These are phyloP conservation scores for Colletotrichum falcatum DNA, from an alignment of 2,329 filamentous ascomycete species.

Conservation along the genomic window DNA sequence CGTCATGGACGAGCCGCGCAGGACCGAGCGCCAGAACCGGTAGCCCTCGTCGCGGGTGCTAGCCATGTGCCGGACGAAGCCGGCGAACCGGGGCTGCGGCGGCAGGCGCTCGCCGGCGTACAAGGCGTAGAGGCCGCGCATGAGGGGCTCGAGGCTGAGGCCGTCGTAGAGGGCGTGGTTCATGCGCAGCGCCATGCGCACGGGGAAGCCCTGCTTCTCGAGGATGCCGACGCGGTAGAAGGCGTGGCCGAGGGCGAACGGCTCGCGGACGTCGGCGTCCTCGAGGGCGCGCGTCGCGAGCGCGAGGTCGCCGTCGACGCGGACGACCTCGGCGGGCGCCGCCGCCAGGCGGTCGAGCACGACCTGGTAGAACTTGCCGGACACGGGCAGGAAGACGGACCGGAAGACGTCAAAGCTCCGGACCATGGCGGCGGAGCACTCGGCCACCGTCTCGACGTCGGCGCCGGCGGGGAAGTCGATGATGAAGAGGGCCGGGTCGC, in stretches of 20 bases:
- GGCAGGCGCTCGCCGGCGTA: conserved; percentile 38
- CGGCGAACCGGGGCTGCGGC: conserved; percentile 38
- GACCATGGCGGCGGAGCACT: conserved; percentile 24
- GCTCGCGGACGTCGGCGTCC: conserved; percentile 5
- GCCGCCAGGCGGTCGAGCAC: conserved; percentile 24
- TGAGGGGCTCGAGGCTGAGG: conserved; percentile 41
- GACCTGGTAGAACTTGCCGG: conserved; percentile 31
- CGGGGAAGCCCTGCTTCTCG: conserved; percentile 12
- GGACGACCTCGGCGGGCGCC: conserved; percentile 26
- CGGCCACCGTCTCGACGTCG: not conserved
- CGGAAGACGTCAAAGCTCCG: conserved; percentile 39
- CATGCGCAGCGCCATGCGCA: conserved; percentile 39
- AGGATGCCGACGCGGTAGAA: conserved; percentile 35
- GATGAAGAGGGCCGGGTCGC: conserved; percentile 18
- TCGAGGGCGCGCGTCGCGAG: not conserved
- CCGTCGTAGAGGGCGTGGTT: conserved; percentile 46
- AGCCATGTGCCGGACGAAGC: conserved; percentile 40
- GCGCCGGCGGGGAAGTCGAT: conserved; percentile 33
- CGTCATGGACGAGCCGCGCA: conserved; percentile 26
- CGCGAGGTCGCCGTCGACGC: not conserved
- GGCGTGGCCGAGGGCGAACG: conserved; percentile 15
- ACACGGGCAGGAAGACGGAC: conserved; percentile 26
- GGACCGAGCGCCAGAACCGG: conserved; percentile 32
- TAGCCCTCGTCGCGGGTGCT: conserved; percentile 20
- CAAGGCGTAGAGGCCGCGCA: conserved; percentile 38